Conservation (phyloP, 2,329 filamentous ascomycete genomes). For the Corinectria fuckeliana region DNA sequence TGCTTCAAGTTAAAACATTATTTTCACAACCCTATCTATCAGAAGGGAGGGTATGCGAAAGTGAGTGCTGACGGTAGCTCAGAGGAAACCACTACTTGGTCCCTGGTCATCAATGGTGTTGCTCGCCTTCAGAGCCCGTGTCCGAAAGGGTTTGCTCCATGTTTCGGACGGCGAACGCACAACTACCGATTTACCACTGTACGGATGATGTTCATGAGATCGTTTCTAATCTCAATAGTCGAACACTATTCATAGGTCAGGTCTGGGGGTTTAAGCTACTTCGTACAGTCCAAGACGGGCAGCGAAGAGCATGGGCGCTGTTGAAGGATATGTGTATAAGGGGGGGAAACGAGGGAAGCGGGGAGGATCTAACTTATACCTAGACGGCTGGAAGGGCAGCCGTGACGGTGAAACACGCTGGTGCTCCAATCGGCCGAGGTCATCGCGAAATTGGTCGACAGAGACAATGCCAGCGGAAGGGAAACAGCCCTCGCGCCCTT, state of each 20-base stretch:
- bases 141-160: neutral
- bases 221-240: neutral
- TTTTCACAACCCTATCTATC: neutral
- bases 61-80: neutral
- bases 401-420: neutral
- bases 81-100: neutral
- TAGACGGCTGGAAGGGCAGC: neutral
- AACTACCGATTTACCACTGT: neutral
- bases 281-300: neutral
- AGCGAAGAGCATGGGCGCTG: neutral
- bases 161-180: neutral
- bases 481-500: neutral
- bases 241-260: neutral
- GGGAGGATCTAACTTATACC: neutral
- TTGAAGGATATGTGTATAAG: neutral
- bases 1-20: neutral
- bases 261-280: neutral
- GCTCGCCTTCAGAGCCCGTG: neutral
- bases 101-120: neutral
- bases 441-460: neutral
- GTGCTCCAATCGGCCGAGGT: neutral
- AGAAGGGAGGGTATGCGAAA: neutral
- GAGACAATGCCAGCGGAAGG: neutral
- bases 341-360: neutral
- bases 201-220: neutral